Base-by-base conservation (phyloP, 345 rosid species). In the Arabidopsis suecica region DNA sequence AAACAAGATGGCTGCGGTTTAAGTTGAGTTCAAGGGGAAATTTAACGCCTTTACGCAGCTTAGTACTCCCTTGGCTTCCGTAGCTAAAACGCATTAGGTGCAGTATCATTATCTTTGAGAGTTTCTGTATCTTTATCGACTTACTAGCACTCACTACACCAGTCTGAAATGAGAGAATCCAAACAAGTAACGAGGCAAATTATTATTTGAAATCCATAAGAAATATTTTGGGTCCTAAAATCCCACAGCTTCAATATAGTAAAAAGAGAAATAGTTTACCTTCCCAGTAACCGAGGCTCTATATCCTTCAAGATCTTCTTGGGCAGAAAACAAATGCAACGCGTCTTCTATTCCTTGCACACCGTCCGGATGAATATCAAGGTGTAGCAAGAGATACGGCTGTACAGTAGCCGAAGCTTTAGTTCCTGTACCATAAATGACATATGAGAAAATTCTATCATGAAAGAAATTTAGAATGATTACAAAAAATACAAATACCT, bases 1-100 rank as follows among this genome's bases (percentile, higher is more conserved):
- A 89, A 62, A 78, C 86, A 47, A 95, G 93, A 72, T 92, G 81
- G 33, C 86, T 89, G 58, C 97, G 88, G 28, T 81, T 78, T 68
- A 95, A 69, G 58, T 85, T 71, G 79, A 95, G 79, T 49, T 90
- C 96, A 14, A 90, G 96, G 42, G 97, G 98, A 79, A 95, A 95
- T 71, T 47, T 86, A 72, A 95, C 90, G 14, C 90, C 86, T 77
- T 95, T 95, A 68, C 82, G 89, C 82, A 95, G 60, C 84, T 95
- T 95, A 34, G 98, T 83, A 82, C 98, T 92, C 73, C 99, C 98
- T 79, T 86, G 91, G 79, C 81, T 89, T 80, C 94, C 99, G 67
- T 92, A 95, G 76, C 90, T 82, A 81, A 95, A 95, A 10, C 99
- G 97, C 96, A 83, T 92, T 34, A 95, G 81, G 77, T 95, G 99